These are phyloP conservation scores for Vaccinium corymbosum DNA, from an alignment of 148 eudicot species.

Conservation along the genomic window DNA sequence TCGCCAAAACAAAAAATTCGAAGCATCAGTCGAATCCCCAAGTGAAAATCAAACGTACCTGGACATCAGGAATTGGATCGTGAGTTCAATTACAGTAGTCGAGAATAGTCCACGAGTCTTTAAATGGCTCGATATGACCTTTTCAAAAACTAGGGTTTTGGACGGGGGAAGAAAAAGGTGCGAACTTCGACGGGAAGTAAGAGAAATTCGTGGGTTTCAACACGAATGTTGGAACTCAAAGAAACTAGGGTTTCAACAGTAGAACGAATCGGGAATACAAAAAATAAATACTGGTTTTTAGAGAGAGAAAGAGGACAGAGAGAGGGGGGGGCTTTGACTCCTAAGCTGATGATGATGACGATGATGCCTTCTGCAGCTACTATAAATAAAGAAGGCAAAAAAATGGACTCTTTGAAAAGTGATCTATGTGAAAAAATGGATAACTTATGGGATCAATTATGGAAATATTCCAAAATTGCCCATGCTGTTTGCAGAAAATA, in stretches of 20 bases:
- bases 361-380: constrained; percentile 1
- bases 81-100: background rate
- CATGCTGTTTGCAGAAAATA: background rate
- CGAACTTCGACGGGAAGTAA: constrained; percentile 11
- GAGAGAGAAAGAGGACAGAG: constrained; percentile 4
- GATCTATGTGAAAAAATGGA: background rate
- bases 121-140: constrained; percentile 10
- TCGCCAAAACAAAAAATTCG: background rate
- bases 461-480: background rate
- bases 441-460: background rate
- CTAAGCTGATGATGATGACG: constrained; percentile 3
- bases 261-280: constrained; percentile 4
- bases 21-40: constrained; percentile 11
- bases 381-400: background rate
- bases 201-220: background rate
- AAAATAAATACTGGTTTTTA: constrained; percentile 11
- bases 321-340: constrained; percentile 16
- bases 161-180: background rate
- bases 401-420: background rate
- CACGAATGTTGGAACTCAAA: background rate
- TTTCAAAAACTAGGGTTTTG: constrained; percentile 34
- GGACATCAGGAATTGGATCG: background rate
- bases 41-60: constrained; percentile 18
- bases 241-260: constrained; percentile 19
- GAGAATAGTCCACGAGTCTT: background rate